Percentiles rank a stretch among this genome's conserved stretches.
phyloP scores from a whole-genome alignment of 768 basidiomycete genomes.

The Rossbeevera mucosa region DNA sequence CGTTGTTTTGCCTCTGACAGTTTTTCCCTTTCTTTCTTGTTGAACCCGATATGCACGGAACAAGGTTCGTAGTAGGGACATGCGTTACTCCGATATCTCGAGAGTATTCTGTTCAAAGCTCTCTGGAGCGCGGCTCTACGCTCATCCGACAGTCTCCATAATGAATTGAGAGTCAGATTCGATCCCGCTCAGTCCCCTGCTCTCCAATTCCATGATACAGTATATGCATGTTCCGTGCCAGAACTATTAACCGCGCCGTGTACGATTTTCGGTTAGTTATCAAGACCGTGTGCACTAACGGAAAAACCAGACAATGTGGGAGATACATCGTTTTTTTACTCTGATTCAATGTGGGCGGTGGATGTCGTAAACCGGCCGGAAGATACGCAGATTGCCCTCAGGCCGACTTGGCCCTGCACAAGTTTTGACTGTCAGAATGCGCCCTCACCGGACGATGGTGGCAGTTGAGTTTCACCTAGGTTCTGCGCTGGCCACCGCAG shows the following conservation, averaged over 20 bases:
- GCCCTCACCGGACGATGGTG: neutral
- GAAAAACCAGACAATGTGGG: slow-evolving; percentile 1
- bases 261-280: slow-evolving; percentile 5
- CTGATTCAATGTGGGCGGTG: neutral
- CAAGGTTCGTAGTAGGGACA: neutral
- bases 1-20: neutral
- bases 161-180: neutral
- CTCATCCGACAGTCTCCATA: neutral
- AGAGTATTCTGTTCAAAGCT: no score
- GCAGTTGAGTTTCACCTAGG: neutral
- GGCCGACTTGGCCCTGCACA: neutral
- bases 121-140: no score
- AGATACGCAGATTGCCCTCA: neutral
- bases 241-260: slow-evolving; percentile 10
- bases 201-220: neutral
- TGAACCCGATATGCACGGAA: slow-evolving; percentile 3
- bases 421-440: neutral
- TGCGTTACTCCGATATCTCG: neutral
- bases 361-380: slow-evolving; percentile 4
- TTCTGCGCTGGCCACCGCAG: neutral
- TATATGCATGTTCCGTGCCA: neutral
- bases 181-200: no score
- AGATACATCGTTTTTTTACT: neutral
- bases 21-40: neutral
- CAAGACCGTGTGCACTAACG: neutral